These are phyloP conservation scores for Blastomyces gilchristii DNA, from an alignment of 2,329 filamentous ascomycete genomes.

Conservation along the genomic window DNA sequence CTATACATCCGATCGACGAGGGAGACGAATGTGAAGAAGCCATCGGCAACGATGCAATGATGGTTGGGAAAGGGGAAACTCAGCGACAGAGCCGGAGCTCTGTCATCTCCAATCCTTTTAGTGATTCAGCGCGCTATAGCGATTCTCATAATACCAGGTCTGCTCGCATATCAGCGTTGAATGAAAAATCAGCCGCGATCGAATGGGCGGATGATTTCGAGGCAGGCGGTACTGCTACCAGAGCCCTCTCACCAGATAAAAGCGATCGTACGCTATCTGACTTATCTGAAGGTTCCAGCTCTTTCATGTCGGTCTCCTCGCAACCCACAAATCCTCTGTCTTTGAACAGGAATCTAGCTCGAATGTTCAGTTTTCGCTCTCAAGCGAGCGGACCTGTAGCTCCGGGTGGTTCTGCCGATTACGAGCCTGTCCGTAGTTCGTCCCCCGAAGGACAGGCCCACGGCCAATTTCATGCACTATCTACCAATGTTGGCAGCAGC, in stretches of 20 bases:
- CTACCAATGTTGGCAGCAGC: neutral
- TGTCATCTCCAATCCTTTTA: conserved; percentile 21
- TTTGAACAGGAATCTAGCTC: conserved; percentile 8
- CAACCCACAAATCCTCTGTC: conserved; percentile 11
- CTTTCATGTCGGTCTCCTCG: conserved; percentile 11
- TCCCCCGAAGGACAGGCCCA: neutral
- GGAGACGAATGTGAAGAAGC: conserved; percentile 48
- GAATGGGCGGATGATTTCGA: conserved; percentile 12
- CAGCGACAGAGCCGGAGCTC: conserved; percentile 12
- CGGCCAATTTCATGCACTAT: neutral
- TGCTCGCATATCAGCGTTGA: neutral
- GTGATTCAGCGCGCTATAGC: conserved; percentile 21
- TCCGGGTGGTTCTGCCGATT: neutral
- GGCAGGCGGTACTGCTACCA: conserved; percentile 15
- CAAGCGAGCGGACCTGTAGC: neutral
- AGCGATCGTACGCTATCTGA: conserved; percentile 47
- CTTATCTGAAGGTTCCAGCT: conserved; percentile 42
- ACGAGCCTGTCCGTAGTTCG: conserved; percentile 5
- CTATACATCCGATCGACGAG: conserved; percentile 55
- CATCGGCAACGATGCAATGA: conserved; percentile 11
- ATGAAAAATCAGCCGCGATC: conserved; percentile 8
- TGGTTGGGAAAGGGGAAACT: conserved; percentile 7
- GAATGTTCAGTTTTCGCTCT: conserved; percentile 8
- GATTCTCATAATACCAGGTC: conserved; percentile 9
- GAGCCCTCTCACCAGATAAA: conserved; percentile 40